phyloP scores from a whole-genome alignment of 345 rosid genomes.

The Linum usitatissimum region DNA sequence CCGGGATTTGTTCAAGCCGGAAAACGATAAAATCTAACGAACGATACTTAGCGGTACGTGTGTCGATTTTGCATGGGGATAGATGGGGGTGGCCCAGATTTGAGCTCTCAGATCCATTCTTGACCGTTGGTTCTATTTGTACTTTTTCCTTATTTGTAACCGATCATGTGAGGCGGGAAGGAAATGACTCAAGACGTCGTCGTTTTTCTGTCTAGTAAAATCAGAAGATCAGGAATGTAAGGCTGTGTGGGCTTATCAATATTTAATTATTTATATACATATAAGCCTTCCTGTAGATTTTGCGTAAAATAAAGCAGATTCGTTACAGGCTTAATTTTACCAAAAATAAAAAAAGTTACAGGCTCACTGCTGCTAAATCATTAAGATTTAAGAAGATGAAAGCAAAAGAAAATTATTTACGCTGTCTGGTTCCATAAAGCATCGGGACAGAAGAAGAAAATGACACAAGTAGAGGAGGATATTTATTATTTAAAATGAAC shows the following conservation, averaged over 20 bases:
- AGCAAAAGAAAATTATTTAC: too few relatives aligned
- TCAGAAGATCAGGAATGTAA: not conserved
- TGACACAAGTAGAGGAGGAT: not conserved
- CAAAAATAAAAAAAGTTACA: too few relatives aligned
- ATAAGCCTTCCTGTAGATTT: too few relatives aligned
- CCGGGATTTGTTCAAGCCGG: not conserved
- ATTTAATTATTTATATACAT: too few relatives aligned
- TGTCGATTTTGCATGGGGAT: slow-evolving; percentile 34
- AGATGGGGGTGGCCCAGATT: not conserved
- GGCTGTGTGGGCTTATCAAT: slow-evolving; percentile 2
- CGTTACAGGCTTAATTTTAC: too few relatives aligned
- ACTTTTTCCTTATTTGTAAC: not conserved
- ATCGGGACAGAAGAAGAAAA: not conserved
- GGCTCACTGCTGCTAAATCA: too few relatives aligned
- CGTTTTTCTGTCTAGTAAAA: too few relatives aligned
- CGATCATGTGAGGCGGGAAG: not conserved
- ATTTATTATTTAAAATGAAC: not conserved
- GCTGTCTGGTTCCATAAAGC: too few relatives aligned
- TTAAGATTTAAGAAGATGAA: too few relatives aligned
- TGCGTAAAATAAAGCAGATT: too few relatives aligned
- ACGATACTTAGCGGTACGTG: slow-evolving; percentile 28
- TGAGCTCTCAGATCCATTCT: slow-evolving; percentile 16
- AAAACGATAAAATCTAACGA: not conserved
- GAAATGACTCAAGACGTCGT: too few relatives aligned
- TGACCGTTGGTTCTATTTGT: slow-evolving; percentile 5